These are phyloP conservation scores for Phanerochaete sordida DNA, from an alignment of 768 basidiomycete genomes.

Conservation along the genomic window DNA sequence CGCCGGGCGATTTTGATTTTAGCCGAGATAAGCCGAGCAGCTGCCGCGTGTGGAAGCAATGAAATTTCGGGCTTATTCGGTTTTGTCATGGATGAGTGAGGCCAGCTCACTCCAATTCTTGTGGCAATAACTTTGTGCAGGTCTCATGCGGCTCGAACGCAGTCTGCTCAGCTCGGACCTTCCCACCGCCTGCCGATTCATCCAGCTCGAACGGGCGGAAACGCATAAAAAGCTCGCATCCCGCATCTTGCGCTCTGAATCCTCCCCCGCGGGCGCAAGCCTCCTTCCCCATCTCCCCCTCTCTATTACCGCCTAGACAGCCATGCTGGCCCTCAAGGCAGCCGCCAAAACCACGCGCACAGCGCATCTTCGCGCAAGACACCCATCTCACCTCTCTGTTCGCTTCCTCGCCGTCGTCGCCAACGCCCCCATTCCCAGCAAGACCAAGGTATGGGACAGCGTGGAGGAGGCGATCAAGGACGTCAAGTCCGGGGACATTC, in stretches of 20 bases:
- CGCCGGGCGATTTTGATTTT: constrained; percentile 1
- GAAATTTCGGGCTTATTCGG: constrained; percentile 4
- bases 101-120: not conserved
- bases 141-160: not conserved
- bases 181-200: not conserved
- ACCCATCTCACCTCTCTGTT: constrained; percentile 12
- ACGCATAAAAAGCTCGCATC: not conserved
- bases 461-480: constrained; percentile 80
- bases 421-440: constrained; percentile 28
- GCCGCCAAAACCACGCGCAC: constrained; percentile 11
- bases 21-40: not conserved
- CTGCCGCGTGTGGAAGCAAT: not conserved
- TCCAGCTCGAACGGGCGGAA: not conserved
- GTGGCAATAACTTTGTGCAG: not conserved
- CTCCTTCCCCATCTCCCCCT: constrained; percentile 8
- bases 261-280: constrained; percentile 1
- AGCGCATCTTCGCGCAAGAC: constrained; percentile 16
- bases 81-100: not conserved
- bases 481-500: constrained; percentile 71
- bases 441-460: constrained; percentile 67
- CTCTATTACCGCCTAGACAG: not conserved
- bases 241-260: not conserved
- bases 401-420: constrained; percentile 24
- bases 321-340: constrained; percentile 14
- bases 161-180: not conserved